Evolutionary conservation across 768 basidiomycete genomes (phyloP).

Genomic region (Mycena venus): DNA sequence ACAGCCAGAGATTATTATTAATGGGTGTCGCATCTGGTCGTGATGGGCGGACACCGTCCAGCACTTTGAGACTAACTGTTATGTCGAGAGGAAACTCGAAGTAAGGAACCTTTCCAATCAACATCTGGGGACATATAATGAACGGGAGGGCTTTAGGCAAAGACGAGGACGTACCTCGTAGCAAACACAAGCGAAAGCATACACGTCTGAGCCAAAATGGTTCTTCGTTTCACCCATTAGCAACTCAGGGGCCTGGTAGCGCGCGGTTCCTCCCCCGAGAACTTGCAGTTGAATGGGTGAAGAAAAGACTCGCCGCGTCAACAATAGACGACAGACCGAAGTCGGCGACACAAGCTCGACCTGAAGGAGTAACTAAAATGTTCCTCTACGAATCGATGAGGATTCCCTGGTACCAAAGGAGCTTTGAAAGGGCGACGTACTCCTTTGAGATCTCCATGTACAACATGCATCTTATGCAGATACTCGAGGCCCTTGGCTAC

Average conservation of each 20-base stretch:
- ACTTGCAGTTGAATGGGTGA: conserved; percentile 18
- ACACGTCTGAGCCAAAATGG: conserved; percentile 18
- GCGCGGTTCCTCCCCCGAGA: conserved; percentile 6
- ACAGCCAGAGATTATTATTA: conserved; percentile 19
- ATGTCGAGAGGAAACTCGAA: conserved; percentile 6
- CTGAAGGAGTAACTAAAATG: conserved; percentile 32
- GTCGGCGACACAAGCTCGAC: conserved; percentile 28
- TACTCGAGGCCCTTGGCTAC: conserved; percentile 15
- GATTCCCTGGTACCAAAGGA: neutral
- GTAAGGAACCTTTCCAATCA: conserved; percentile 18
- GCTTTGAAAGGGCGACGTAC: conserved; percentile 10
- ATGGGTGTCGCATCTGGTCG: neutral
- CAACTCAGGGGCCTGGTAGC: conserved; percentile 23
- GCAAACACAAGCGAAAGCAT: conserved; percentile 27
- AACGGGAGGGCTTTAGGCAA: neutral
- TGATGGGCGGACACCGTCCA: conserved; percentile 7
- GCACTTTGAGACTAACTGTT: neutral
- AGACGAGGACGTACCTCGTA: conserved; percentile 15
- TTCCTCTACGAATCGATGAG: conserved; percentile 11
- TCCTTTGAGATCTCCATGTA: conserved; percentile 37
- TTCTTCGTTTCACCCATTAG: neutral
- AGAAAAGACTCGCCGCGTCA: conserved; percentile 11
- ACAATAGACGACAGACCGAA: conserved; percentile 27
- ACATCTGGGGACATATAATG: neutral
- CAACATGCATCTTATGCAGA: conserved; percentile 21